Evolutionary conservation across 352 stramenopile genomes (phyloP).

Genomic region (Phytopythium litorale): DNA sequence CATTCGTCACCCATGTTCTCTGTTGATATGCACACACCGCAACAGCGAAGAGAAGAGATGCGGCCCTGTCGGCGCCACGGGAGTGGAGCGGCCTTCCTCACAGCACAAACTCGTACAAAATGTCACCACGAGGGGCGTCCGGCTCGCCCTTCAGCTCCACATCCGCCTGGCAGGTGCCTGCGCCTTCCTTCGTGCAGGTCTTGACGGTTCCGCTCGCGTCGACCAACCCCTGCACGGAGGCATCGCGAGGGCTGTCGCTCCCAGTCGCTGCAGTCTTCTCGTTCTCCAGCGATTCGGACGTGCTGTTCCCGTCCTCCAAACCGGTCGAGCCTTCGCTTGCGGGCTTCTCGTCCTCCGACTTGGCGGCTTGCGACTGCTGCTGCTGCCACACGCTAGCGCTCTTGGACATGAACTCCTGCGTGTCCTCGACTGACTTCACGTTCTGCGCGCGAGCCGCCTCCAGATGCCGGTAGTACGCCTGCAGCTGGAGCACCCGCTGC

Average conservation of each 20-base stretch:
- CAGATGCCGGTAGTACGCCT: constrained; percentile 54
- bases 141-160: constrained; percentile 14
- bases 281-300: constrained; percentile 8
- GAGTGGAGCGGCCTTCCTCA: constrained; percentile 16
- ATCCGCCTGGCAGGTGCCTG: neutral
- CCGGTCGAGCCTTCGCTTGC: constrained; percentile 20
- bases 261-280: neutral
- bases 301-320: constrained; percentile 28
- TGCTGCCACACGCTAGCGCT: constrained; percentile 43
- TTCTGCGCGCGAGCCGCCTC: constrained; percentile 48
- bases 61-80: neutral
- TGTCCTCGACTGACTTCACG: constrained; percentile 39
- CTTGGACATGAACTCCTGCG: constrained; percentile 38
- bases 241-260: constrained; percentile 12
- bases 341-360: constrained; percentile 8
- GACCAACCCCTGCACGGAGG: neutral
- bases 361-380: constrained; percentile 19
- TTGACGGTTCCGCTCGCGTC: neutral
- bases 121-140: constrained; percentile 10
- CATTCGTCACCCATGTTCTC: neutral
- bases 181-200: neutral
- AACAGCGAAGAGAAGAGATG: neutral
- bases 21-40: neutral
- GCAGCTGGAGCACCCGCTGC: constrained; percentile 45
- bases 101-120: constrained; percentile 72